Evolutionary conservation across 352 stramenopile species (phyloP).

Genomic region (Globisporangium solare): DNA sequence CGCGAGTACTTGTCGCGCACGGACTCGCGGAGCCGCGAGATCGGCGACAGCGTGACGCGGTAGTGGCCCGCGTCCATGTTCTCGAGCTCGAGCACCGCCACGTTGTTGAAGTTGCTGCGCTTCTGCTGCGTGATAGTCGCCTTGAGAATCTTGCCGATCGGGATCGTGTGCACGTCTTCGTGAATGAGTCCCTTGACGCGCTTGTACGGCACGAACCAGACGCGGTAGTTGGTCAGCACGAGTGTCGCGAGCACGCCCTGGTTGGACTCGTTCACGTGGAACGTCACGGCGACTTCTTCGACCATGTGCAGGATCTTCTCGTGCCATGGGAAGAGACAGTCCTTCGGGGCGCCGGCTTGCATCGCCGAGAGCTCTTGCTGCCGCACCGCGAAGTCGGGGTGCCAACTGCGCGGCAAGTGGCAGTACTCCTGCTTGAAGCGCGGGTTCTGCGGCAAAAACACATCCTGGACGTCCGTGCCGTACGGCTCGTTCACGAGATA

Average conservation of each 20-base stretch:
- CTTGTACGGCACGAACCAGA: conserved; percentile 84
- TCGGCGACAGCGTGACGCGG: conserved; percentile 78
- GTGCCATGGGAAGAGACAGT: conserved; percentile 78
- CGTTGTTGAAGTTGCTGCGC: conserved; percentile 72
- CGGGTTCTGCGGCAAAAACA: conserved; percentile 78
- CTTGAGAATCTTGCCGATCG: conserved; percentile 74
- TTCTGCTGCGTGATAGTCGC: conserved; percentile 76
- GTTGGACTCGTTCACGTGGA: conserved; percentile 84
- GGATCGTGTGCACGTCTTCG: conserved; percentile 82
- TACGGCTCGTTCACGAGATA: conserved; percentile 65
- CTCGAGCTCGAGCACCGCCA: conserved; percentile 72
- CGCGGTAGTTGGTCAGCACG: conserved; percentile 78
- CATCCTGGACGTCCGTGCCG: conserved; percentile 69
- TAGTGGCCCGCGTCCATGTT: conserved; percentile 87
- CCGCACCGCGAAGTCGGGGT: conserved; percentile 60
- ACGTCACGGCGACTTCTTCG: conserved; percentile 84
- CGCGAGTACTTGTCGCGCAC: conserved; percentile 54
- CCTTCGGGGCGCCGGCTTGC: conserved; percentile 58
- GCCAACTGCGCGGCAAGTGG: conserved; percentile 76
- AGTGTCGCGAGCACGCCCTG: conserved; percentile 77
- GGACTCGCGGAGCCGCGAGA: conserved; percentile 62
- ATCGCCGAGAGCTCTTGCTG: conserved; percentile 65
- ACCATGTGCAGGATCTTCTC: conserved; percentile 84
- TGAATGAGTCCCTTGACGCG: conserved; percentile 67
- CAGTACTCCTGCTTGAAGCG: conserved; percentile 73